phyloP scores from a whole-genome alignment of 2,329 filamentous ascomycete species.

The Colletotrichum gloeosporioides region DNA sequence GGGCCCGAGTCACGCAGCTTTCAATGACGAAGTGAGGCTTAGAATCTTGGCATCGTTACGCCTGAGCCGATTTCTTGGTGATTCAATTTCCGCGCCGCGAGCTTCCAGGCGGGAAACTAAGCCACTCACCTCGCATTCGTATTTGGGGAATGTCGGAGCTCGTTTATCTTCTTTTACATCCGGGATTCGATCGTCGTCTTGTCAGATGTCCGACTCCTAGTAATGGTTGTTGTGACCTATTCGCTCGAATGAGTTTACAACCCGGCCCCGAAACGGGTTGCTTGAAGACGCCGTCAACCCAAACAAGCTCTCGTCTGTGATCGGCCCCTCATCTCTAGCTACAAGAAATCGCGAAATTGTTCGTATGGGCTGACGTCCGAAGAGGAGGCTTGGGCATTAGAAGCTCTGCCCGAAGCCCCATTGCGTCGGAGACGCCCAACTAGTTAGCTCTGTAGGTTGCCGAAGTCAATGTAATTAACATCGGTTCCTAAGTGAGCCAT shows the following conservation, averaged over 20 bases:
- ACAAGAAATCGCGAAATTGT: fast-evolving
- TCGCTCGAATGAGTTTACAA: background rate
- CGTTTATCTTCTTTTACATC: background rate
- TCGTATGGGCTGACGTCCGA: fast-evolving
- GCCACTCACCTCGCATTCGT: background rate
- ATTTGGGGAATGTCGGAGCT: fast-evolving
- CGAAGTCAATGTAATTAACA: fast-evolving
- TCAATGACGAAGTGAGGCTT: background rate
- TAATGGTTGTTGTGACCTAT: fast-evolving
- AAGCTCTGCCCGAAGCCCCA: fast-evolving
- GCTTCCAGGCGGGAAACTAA: background rate
- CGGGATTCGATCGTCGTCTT: fast-evolving
- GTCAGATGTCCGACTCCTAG: background rate
- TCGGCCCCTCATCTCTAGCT: too few relatives aligned
- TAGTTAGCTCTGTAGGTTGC: background rate
- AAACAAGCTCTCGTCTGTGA: background rate
- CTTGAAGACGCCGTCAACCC: background rate
- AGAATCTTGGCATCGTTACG: background rate
- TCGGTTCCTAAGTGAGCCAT: too few relatives aligned
- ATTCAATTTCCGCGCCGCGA: background rate
- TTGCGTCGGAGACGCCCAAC: fast-evolving
- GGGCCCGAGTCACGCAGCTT: background rate
- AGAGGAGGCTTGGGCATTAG: background rate
- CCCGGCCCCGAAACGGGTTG: background rate
- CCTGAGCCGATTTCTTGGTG: background rate